Percentiles rank a stretch among this genome's conserved stretches.
phyloP scores from a whole-genome alignment of 768 basidiomycete genomes.

The Boletus reticulatus region DNA sequence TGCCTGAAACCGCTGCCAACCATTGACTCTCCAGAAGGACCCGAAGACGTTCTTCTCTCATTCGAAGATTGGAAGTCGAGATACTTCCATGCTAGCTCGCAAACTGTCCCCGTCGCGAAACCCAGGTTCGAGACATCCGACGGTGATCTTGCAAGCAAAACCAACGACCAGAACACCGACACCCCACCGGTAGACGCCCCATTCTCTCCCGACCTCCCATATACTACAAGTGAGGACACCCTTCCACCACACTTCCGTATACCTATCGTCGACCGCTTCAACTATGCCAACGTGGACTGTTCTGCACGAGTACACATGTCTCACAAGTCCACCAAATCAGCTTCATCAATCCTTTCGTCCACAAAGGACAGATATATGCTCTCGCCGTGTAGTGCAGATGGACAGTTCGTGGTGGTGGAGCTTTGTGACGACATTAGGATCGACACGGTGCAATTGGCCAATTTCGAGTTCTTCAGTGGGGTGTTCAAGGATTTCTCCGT shows the following conservation, averaged over 20 bases:
- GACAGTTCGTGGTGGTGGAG: slow-evolving; percentile 88
- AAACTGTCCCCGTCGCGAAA: slow-evolving; percentile 19
- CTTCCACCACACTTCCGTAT: slow-evolving; percentile 65
- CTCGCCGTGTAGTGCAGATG: slow-evolving; percentile 68
- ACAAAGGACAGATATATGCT: slow-evolving; percentile 97
- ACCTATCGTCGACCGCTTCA: slow-evolving; percentile 84
- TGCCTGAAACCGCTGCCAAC: slow-evolving; percentile 54
- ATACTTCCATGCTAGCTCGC: slow-evolving; percentile 44
- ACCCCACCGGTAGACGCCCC: slow-evolving; percentile 3
- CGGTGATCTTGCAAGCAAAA: background rate
- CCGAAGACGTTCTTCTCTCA: slow-evolving; percentile 66
- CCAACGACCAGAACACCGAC: slow-evolving; percentile 3
- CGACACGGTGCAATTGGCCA: slow-evolving; percentile 93
- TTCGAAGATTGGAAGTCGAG: slow-evolving; percentile 90
- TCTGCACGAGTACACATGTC: slow-evolving; percentile 88
- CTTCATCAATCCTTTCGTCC: slow-evolving; percentile 79
- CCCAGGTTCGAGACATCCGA: slow-evolving; percentile 4
- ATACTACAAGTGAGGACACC: slow-evolving; percentile 11
- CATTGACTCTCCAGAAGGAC: slow-evolving; percentile 39
- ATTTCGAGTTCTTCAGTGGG: slow-evolving; percentile 97
- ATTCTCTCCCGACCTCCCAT: background rate
- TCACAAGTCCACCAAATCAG: slow-evolving; percentile 78
- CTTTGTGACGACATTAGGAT: slow-evolving; percentile 97
- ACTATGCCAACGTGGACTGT: slow-evolving; percentile 92
- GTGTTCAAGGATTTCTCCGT: slow-evolving; percentile 92